Evolutionary conservation across 2,329 filamentous ascomycete species (phyloP), one percentile per base, ranked within the genome.

Genomic region (Trichocomaceae sp.): DNA sequence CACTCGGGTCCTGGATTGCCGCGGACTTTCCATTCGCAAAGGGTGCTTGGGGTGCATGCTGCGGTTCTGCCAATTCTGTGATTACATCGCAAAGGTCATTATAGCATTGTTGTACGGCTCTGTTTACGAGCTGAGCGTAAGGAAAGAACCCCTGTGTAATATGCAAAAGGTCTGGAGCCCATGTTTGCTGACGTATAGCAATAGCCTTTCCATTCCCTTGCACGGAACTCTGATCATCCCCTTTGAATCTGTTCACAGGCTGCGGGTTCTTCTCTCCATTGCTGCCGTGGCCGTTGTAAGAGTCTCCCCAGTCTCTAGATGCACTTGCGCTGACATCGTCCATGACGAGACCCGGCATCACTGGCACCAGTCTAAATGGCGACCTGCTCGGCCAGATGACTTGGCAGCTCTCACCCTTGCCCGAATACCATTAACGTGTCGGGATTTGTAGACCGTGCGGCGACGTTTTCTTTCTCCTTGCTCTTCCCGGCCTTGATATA

Each of bases 81-180:
- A 96, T 79, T 58, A 86, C 79, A 8, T 87, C 84, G 48, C 83
- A 79, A 31, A 97, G 77, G 53, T 86, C 83, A 66, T 88, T 89
- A 71, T 91, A 91, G 48, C 88, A 90, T 64, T 86, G 83, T 70
- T 96, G 90, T 33, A 88, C 86, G 37, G 93, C 80, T 61, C 93
- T 84, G 60, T 83, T 82, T 51, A 97, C 79, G 46, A 99, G 75
- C 13, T 80, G 80, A 4, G 85, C 84, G 19, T 97, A 78, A 3
- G 89, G 85, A 54, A 92, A 79, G 68, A 90, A 95, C 33, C 83
- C 85, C 55, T 85, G 77, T 0, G 85, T 85, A 56, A 95, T 86
- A 65, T 95, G 89, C 47, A 73, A 70, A 41, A 85, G 71, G 58
- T 79, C 76, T 15, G 80, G 81, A 2, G 79, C 77, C 9, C 71